These are phyloP conservation scores for Dichomitus squalens DNA, from an alignment of 1,284 basidiomycete genomes.

Conservation along the genomic window DNA sequence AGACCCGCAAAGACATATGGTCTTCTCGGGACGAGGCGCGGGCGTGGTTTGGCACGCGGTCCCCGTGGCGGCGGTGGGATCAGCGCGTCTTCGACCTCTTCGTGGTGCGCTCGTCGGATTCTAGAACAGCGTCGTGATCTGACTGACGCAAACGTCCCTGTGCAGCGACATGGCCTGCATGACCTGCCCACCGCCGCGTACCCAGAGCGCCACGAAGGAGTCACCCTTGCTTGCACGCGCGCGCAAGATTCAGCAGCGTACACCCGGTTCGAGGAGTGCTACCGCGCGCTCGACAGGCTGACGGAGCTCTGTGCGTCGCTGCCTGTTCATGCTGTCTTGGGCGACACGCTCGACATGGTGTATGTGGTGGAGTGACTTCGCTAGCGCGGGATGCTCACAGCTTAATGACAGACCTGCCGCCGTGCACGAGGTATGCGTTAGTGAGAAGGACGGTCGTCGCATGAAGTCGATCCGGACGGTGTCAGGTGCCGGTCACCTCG, in stretches of 20 bases:
- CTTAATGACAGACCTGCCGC: not conserved
- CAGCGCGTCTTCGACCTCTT: slow-evolving; percentile 12
- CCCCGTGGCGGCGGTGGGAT: slow-evolving; percentile 21
- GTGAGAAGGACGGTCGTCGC: not conserved
- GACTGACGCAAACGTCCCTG: not conserved
- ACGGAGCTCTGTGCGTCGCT: slow-evolving; percentile 7
- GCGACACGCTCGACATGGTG: slow-evolving; percentile 9
- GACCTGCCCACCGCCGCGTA: slow-evolving; percentile 11
- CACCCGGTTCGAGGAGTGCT: not conserved
- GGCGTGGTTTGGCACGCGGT: slow-evolving; percentile 13
- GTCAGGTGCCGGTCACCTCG: slow-evolving; percentile 3
- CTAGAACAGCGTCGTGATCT: too few relatives aligned
- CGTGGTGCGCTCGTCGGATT: slow-evolving; percentile 8
- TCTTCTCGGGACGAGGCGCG: slow-evolving; percentile 11
- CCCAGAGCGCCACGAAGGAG: not conserved
- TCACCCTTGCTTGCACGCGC: slow-evolving; percentile 5
- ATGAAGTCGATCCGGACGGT: not conserved
- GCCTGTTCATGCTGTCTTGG: slow-evolving; percentile 10
- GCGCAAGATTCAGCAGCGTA: slow-evolving; percentile 7
- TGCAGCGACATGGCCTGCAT: not conserved
- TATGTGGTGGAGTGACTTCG: not conserved
- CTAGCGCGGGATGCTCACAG: not conserved
- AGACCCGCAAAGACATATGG: slow-evolving; percentile 16
- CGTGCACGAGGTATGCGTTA: not conserved
- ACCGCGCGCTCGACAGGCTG: slow-evolving; percentile 10